A percentile compares a stretch with the other conserved stretches of the same genome.
Evolutionary conservation across 345 rosid genomes (phyloP).

Genomic region (Psidium guajava): DNA sequence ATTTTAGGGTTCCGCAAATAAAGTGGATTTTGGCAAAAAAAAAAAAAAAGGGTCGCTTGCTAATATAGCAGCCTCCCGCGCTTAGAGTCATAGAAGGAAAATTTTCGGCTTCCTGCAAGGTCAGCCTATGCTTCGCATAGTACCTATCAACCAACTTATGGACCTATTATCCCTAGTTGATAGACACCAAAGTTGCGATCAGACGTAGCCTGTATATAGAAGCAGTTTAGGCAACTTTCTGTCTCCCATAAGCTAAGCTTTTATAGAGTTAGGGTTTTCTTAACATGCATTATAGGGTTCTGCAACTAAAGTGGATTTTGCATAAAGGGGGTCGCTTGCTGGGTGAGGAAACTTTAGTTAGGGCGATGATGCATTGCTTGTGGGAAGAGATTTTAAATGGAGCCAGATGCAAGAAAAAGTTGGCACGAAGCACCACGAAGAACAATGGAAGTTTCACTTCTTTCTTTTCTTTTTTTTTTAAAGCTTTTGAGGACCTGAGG

Average conservation of each 20-base stretch:
- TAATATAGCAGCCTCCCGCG: too few species aligned
- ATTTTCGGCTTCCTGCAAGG: too few species aligned
- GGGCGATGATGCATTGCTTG: neutral
- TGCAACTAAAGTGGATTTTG: too few species aligned
- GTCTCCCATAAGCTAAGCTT: neutral
- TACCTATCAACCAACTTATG: too few species aligned
- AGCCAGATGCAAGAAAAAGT: neutral
- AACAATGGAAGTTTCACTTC: neutral
- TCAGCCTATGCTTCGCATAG: too few species aligned
- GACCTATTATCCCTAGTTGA: too few species aligned
- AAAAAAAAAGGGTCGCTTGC: too few species aligned
- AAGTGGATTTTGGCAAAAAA: neutral
- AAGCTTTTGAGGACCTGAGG: neutral
- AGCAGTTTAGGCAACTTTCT: neutral
- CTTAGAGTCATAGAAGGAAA: too few species aligned
- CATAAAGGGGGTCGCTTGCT: neutral
- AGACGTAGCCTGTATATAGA: neutral
- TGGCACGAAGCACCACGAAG: neutral
- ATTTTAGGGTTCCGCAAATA: neutral
- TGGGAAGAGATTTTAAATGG: neutral
- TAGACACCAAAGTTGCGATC: neutral
- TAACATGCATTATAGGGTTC: neutral
- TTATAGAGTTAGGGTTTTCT: neutral
- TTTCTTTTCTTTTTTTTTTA: rapidly evolving
- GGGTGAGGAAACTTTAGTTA: neutral